Conservation (phyloP, 805 yeast species). For the Zygotorulaspora sp. region DNA sequence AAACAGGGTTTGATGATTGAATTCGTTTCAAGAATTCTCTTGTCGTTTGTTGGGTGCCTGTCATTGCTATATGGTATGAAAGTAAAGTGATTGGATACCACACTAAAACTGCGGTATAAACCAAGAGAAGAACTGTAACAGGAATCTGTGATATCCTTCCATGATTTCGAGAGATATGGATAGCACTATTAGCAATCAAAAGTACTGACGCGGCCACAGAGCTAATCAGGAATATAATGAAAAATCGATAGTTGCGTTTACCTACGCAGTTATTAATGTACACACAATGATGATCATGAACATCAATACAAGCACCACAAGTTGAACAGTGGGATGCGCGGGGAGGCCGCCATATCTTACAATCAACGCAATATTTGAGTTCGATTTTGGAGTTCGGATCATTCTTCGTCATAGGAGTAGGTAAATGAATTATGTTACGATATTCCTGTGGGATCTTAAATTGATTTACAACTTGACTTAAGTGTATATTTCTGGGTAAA, state of each 20-base stretch:
- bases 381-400: constrained; percentile 38
- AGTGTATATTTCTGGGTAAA: constrained; percentile 62
- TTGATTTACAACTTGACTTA: constrained; percentile 38
- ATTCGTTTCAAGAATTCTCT: constrained; percentile 59
- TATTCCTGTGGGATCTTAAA: constrained; percentile 53
- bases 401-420: constrained; percentile 32
- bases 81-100: constrained; percentile 55
- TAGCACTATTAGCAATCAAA: constrained; percentile 21
- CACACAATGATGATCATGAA: constrained; percentile 67
- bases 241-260: constrained; percentile 61
- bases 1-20: constrained; percentile 36
- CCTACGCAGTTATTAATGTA: constrained; percentile 78
- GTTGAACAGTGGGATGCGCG: constrained; percentile 68
- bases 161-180: constrained; percentile 21
- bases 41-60: constrained; percentile 60
- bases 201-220: constrained; percentile 32
- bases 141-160: constrained; percentile 27
- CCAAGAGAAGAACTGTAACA: constrained; percentile 47
- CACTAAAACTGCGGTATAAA: constrained; percentile 44
- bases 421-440: constrained; percentile 45
- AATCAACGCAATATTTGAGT: constrained; percentile 58
- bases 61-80: constrained; percentile 50
- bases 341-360: constrained; percentile 73
- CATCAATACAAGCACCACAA: constrained; percentile 59
- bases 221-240: constrained; percentile 46